Evolutionary conservation across 2,329 filamentous ascomycete genomes (phyloP), one percentile per base, ranked within the genome.

Genomic region (Penicillium olsonii): DNA sequence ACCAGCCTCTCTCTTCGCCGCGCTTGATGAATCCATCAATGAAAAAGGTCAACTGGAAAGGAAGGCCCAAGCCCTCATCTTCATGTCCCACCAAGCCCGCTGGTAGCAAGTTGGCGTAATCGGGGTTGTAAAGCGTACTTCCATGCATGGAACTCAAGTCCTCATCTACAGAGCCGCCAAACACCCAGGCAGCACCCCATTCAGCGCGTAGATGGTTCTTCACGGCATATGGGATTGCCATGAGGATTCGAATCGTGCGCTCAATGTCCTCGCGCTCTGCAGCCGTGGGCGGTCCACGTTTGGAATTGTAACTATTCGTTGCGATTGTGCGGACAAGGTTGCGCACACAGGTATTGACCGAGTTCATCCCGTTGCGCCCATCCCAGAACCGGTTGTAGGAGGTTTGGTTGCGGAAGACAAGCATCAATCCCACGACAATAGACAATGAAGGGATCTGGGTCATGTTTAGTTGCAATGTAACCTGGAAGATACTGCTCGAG

Each of bases 341-440:
- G 47, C 83, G 76, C 12, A 85, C 76, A 33, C 73, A 74, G n/a
- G 83, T 84, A 40, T 77, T 77, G 24, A 85, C 75, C 0, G 76
- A 77, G 10, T 75, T 81, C 46, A 86, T 75, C 55, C 81, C 77
- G 56, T 78, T 79, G 37, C 81, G 71, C 4, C 81, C 81, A 3
- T 79, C 78, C 83, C 83, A 86, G 71, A 85, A 86, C 2, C 83
- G 75, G 57, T 84, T 83, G 68, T 85, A 86, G 45, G 76, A 80
- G 3, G 83, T 85, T 56, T 79, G 76, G 59, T 87, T 86, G 31
- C 84, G 78, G 70, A 87, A 86, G 22, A 87, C 84, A 48, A 87
- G 80, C 78, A 87, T 85, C 34, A 87, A 66, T 60, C 84, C 84
- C 2, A 87, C 83, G 42, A 87, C 84, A 48, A 87, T 87, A 27